A percentile compares a stretch with the other conserved stretches of the same genome.
phyloP scores from a whole-genome alignment of 108 stramenopile genomes.

The Fragilariopsis cylindrus region DNA sequence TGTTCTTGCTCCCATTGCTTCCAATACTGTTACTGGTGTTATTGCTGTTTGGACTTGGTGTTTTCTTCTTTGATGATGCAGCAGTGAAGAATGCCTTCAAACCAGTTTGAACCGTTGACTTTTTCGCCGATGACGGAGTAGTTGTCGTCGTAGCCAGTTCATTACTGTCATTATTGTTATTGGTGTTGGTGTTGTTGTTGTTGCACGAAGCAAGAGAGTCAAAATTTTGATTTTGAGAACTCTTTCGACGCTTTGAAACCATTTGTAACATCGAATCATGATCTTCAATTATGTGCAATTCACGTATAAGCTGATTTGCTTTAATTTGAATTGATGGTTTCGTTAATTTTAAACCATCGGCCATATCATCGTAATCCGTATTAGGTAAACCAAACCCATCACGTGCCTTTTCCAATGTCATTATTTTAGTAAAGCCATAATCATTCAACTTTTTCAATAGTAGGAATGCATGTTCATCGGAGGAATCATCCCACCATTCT shows the following conservation, averaged over 20 bases:
- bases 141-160: not conserved
- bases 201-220: slow-evolving; percentile 24
- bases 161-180: not conserved
- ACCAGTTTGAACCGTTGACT: slow-evolving; percentile 26
- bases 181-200: not conserved
- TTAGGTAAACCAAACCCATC: slow-evolving; percentile 22
- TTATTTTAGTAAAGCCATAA: slow-evolving; percentile 31
- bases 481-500: slow-evolving; percentile 68
- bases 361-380: slow-evolving; percentile 14
- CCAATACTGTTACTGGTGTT: not conserved
- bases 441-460: slow-evolving; percentile 29
- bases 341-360: slow-evolving; percentile 34
- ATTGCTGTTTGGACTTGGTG: not conserved
- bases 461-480: slow-evolving; percentile 25
- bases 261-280: slow-evolving; percentile 40
- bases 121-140: not conserved
- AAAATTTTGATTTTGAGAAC: slow-evolving; percentile 10
- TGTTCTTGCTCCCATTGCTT: not conserved
- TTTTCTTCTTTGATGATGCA: not conserved
- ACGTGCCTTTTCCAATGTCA: not conserved
- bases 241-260: slow-evolving; percentile 35
- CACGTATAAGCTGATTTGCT: slow-evolving; percentile 70
- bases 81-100: slow-evolving; percentile 32
- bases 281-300: slow-evolving; percentile 63
- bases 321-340: slow-evolving; percentile 52